Evolutionary conservation across 2,329 filamentous ascomycete species (phyloP), one percentile per base, ranked within the genome.

Genomic region (Nemania serpens): DNA sequence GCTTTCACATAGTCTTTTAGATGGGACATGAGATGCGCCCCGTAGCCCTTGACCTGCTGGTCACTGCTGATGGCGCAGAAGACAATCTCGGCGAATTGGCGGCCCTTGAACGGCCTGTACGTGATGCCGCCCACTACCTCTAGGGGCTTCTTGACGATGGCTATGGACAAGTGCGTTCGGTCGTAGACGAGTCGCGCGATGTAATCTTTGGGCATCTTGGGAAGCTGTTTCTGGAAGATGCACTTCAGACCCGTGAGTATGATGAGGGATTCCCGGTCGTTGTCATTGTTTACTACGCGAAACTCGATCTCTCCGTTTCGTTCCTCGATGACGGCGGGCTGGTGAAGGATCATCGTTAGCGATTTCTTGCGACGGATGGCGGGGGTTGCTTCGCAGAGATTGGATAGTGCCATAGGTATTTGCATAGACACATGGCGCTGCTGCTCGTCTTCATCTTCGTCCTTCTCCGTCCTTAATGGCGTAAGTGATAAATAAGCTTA

Each of bases 151-250:
- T 98, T 98, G 69, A 98, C 91, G 71, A 99, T 98, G 20, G 95
- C 95, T 69, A 99, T 97, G 41, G 92, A 97, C 63, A 98, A 76
- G 79, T 99, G 95, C 5, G 94, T 97, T 54, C 95, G 89, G 76
- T 99, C 95, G 78, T 99, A 99, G 60, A 99, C 95, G 7, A 99
- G 86, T 41, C 95, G 91, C 3, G 95, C 95, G 69, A 99, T 98
- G 75, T 99, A 99, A 73, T 98, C 95, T 76, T 98, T 97, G 13
- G 95, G 95, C 95, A 99, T 99, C 77, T 98, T 98, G 0, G 95
- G 95, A 5, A 99, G 82, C 74, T 99, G 95, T 70, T 98, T 98
- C 75, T 99, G 95, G 71, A 99, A 98, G 66, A 99, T 96, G 73
- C 93, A 97, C 75, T 98, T 99, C 57, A 99, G 82, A 13, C 95